Base-by-base conservation (phyloP, 2,329 filamentous ascomycete genomes). In the Colletotrichum sp. region DNA sequence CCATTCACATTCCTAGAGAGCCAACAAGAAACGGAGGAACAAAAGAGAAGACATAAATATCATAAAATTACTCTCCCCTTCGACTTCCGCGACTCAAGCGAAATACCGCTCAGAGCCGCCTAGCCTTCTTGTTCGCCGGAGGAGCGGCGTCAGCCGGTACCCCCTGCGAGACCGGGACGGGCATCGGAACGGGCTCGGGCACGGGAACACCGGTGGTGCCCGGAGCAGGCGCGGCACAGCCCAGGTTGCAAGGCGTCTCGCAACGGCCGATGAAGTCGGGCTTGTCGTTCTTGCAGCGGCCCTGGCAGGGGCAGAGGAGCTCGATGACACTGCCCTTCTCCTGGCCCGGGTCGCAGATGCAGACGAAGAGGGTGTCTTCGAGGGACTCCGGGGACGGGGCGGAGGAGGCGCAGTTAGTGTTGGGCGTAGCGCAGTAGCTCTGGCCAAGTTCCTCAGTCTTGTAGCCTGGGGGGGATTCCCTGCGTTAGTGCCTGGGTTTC, bases 181-280 rank as follows among this genome's bases (percentile, higher is more conserved):
- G 74, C 68, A 55, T 63, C 18, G 57, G 57, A 18, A 44, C 24
- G 21, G 68, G 68, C 36, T 36, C 57, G n/a, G 62, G 62, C 36
- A 30, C 15, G 21, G 44, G 63, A 18, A 26, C n/a, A 32, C 34
- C 3, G 16, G 55, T 21, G 36, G 64, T 21, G 32, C 34, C n/a
- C 34, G 60, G 34, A 21, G 71, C 64, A 8, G 65, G 39, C 24
- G 68, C 32, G 7, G 67, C 36, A 81, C 86, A 30, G 80, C 87
- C 71, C 82, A 87, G 76, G 69, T 81, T 52, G 63, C 85, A 86
- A 2, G 85, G 85, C 64, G 80, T 82, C 76, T 84, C 82, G 75
- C 85, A 87, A 21, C 85, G 82, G 59, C 84, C 85, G 76, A 86
- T 81, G 62, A 81, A 87, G 68, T 87, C 85, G 0, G 85, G 85